Conservation (phyloP, 2,329 filamentous ascomycete genomes). For the Xylariales sp. region DNA sequence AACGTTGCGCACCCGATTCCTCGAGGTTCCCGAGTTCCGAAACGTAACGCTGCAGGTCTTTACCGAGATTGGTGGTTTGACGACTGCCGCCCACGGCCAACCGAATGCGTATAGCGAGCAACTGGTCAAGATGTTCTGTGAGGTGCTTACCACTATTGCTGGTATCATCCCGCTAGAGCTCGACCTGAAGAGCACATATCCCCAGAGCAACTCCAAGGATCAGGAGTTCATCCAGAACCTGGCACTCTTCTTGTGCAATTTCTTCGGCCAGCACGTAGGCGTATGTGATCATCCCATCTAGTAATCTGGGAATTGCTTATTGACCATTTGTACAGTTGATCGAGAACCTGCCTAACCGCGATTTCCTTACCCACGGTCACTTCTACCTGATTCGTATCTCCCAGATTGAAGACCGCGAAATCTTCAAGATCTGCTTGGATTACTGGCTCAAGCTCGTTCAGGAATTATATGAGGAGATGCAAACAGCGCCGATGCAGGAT, state of each 20-base stretch:
- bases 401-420: slow-evolving; percentile 96
- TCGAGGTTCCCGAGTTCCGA: slow-evolving; percentile 90
- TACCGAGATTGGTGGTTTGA: slow-evolving; percentile 92
- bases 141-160: slow-evolving; percentile 86
- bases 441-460: slow-evolving; percentile 99
- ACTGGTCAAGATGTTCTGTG: slow-evolving; percentile 96
- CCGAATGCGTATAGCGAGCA: slow-evolving; percentile 84
- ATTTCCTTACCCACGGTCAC: slow-evolving; percentile 92
- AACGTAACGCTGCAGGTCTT: slow-evolving; percentile 95
- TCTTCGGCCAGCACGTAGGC: slow-evolving; percentile 85
- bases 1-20: slow-evolving; percentile 84
- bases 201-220: slow-evolving; percentile 83
- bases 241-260: slow-evolving; percentile 93
- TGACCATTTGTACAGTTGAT: slow-evolving; percentile 58
- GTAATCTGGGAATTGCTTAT: slow-evolving; percentile 3
- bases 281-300: slow-evolving; percentile 44
- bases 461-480: slow-evolving; percentile 98
- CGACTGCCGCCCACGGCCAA: slow-evolving; percentile 68
- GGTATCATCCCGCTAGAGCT: slow-evolving; percentile 88
- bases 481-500: slow-evolving; percentile 88
- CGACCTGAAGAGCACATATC: slow-evolving; percentile 87
- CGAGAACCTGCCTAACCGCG: slow-evolving; percentile 90
- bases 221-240: slow-evolving; percentile 98
- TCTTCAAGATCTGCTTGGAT: slow-evolving; percentile 98
- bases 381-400: slow-evolving; percentile 98